Evolutionary conservation across 108 stramenopile genomes (phyloP).

Genomic region (Discostella pseudostelligera): DNA sequence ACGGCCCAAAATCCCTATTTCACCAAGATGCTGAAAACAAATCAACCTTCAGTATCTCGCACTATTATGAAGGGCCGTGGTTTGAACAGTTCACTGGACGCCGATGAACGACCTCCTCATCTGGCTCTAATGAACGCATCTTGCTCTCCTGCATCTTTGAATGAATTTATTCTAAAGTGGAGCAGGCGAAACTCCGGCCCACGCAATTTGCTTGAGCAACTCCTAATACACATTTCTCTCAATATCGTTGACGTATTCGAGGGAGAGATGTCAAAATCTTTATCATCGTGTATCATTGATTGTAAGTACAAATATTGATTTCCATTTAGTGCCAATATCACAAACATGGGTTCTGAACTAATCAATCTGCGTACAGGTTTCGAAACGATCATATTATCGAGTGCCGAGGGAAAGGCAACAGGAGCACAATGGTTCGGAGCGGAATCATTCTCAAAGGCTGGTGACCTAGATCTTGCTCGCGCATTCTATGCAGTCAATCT

Average conservation of each 20-base stretch:
- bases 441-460: not conserved
- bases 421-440: constrained; percentile 30
- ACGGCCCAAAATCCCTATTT: constrained; percentile 47
- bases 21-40: constrained; percentile 1
- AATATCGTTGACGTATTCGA: constrained; percentile 58
- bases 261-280: constrained; percentile 40
- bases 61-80: not conserved
- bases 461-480: constrained; percentile 8
- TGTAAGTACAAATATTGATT: constrained; percentile 42
- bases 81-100: constrained; percentile 4
- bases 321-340: not conserved
- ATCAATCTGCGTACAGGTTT: constrained; percentile 26
- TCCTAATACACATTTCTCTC: constrained; percentile 61
- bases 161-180: constrained; percentile 49
- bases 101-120: not conserved
- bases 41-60: not conserved
- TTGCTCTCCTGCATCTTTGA: constrained; percentile 29
- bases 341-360: not conserved
- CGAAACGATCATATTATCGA: constrained; percentile 12
- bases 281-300: constrained; percentile 56
- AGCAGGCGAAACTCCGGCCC: constrained; percentile 64
- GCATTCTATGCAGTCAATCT: constrained; percentile 69
- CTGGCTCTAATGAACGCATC: not conserved
- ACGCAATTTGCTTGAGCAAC: constrained; percentile 52
- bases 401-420: not conserved